phyloP scores from a whole-genome alignment of 2,329 filamentous ascomycete genomes.

The Ascochyta clinopodiicola region DNA sequence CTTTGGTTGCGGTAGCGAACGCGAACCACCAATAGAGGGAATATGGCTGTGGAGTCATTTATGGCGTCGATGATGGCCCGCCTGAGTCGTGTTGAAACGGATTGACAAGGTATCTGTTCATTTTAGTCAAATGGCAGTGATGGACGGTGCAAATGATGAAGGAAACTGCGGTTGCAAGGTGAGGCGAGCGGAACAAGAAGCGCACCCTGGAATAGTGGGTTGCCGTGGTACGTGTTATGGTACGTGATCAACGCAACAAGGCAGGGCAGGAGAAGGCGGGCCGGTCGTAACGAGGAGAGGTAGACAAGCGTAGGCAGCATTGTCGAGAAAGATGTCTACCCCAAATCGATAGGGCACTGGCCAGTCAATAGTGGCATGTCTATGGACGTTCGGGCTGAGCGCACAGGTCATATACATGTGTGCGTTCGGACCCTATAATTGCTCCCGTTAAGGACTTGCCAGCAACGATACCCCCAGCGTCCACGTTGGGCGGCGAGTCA shows the following conservation, averaged over 20 bases:
- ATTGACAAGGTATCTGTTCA: background rate
- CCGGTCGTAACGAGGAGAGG: constrained; percentile 1
- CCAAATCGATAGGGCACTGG: constrained; percentile 3
- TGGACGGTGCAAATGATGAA: background rate
- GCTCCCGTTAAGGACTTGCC: constrained; percentile 22
- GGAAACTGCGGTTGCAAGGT: background rate
- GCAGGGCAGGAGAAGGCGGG: background rate
- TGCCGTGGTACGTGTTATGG: constrained; percentile 7
- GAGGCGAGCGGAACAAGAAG: background rate
- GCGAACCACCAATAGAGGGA: background rate
- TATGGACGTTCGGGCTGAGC: constrained; percentile 2
- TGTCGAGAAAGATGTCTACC: constrained; percentile 1
- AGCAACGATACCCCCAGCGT: constrained; percentile 26
- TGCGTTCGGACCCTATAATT: constrained; percentile 22
- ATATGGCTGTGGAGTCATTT: background rate
- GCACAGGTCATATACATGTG: constrained; percentile 19
- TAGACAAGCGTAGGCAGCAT: background rate
- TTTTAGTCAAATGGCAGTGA: background rate
- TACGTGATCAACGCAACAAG: background rate
- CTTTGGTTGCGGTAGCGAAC: background rate
- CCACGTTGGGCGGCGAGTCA: constrained; percentile 5
- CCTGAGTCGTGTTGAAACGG: constrained; percentile 3
- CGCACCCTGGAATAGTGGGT: background rate
- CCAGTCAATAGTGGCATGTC: constrained; percentile 7
- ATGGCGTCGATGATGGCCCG: background rate